These are phyloP conservation scores for Trichophyton rubrum DNA, from an alignment of 2,329 filamentous ascomycete species.

Conservation along the genomic window DNA sequence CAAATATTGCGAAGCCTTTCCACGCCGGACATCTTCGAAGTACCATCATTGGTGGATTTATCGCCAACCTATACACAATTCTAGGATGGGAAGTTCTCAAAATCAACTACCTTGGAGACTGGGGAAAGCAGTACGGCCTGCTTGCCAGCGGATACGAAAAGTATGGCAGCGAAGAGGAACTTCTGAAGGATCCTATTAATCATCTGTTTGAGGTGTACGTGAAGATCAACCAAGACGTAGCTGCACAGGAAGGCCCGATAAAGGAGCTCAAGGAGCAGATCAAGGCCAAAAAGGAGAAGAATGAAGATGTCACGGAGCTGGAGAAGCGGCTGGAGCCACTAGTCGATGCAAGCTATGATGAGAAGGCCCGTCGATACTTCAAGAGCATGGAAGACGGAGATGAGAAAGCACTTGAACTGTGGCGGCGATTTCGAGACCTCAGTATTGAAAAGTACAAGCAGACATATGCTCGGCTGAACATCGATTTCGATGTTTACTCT, in stretches of 20 bases:
- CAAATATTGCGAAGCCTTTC: conserved; percentile 57
- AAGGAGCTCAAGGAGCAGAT: conserved; percentile 43
- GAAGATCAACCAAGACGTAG: conserved; percentile 47
- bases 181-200: conserved; percentile 50
- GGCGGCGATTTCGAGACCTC: conserved; percentile 51
- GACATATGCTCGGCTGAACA: conserved; percentile 53
- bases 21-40: conserved; percentile 53
- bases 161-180: conserved; percentile 49
- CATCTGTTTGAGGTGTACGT: conserved; percentile 56
- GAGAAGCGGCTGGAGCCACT: conserved; percentile 39
- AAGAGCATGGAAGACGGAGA: conserved; percentile 56
- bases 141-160: conserved; percentile 50
- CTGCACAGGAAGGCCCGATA: conserved; percentile 44
- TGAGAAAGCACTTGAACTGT: conserved; percentile 45
- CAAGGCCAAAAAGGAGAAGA: conserved; percentile 37
- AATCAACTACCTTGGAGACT: conserved; percentile 57
- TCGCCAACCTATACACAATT: conserved; percentile 48
- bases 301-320: conserved; percentile 36
- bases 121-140: conserved; percentile 57
- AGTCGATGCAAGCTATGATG: conserved; percentile 43
- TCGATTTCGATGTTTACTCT: conserved; percentile 53
- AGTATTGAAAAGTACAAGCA: conserved; percentile 53
- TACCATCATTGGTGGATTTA: conserved; percentile 55
- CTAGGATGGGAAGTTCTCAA: conserved; percentile 51
- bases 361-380: conserved; percentile 52